These are phyloP conservation scores for Plantago coronopus DNA, from an alignment of 305 asterid genomes.

Conservation along the genomic window DNA sequence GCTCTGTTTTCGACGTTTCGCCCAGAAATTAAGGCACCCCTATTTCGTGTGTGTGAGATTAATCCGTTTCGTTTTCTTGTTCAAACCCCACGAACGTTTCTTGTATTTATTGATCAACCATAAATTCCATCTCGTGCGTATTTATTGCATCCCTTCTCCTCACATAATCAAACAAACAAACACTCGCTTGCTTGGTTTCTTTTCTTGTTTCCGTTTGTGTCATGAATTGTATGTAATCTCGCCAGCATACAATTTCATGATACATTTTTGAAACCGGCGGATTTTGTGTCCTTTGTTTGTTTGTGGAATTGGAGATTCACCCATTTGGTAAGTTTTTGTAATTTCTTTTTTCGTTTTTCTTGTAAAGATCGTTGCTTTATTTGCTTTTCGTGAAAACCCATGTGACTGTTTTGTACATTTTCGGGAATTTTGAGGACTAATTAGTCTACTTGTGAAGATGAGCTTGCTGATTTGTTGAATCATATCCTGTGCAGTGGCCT, in stretches of 20 bases:
- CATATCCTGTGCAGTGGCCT: slow-evolving; percentile 5
- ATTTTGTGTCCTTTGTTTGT: too few species aligned
- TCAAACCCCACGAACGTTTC: slow-evolving; percentile 6
- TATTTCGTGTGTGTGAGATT: background rate
- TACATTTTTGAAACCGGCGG: too few species aligned
- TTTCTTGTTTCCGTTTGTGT: background rate
- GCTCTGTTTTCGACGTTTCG: slow-evolving; percentile 2
- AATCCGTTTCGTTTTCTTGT: background rate
- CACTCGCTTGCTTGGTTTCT: too few species aligned
- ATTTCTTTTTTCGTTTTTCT: background rate
- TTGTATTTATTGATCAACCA: background rate
- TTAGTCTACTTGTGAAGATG: background rate
- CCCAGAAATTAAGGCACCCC: slow-evolving; percentile 1
- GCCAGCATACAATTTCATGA: too few species aligned
- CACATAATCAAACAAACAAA: background rate
- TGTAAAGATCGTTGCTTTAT: background rate
- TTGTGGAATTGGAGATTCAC: background rate
- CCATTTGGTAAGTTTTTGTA: slow-evolving; percentile 23
- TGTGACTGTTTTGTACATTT: background rate
- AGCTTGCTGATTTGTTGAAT: background rate
- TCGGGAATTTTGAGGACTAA: background rate
- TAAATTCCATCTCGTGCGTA: background rate
- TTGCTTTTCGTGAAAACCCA: background rate
- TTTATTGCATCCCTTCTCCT: background rate
- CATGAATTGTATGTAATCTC: too few species aligned